Percentiles rank a stretch among this genome's conserved stretches.
These are phyloP conservation scores for Fusarium sp. DNA, from an alignment of 2,329 filamentous ascomycete species.

Conservation along the genomic window DNA sequence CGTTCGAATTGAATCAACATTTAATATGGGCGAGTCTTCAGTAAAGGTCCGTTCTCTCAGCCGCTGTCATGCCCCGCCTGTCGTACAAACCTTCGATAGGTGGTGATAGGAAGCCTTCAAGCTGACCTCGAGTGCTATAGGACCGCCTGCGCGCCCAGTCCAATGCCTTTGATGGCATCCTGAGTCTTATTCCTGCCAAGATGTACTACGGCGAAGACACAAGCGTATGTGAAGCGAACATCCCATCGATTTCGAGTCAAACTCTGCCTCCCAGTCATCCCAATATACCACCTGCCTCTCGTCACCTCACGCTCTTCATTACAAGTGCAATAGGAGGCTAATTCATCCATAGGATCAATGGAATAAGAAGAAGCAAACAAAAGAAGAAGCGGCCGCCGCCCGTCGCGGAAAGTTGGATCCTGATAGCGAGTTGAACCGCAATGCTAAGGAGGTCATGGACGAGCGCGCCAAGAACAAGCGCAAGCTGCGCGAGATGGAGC, in stretches of 20 bases:
- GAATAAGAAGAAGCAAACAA: constrained; percentile 93
- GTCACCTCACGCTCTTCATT: not conserved
- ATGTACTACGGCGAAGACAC: constrained; percentile 90
- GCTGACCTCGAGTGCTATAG: constrained; percentile 50
- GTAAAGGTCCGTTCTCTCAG: constrained; percentile 57
- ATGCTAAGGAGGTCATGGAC: constrained; percentile 92
- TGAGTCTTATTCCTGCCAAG: constrained; percentile 90
- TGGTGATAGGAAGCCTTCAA: constrained; percentile 28
- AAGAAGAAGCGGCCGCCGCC: constrained; percentile 83
- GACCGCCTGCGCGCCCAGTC: constrained; percentile 69
- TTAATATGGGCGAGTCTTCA: constrained; percentile 57
- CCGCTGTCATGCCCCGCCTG: constrained; percentile 45
- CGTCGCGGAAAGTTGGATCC: constrained; percentile 92
- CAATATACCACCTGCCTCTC: constrained; percentile 4
- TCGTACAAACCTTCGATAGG: constrained; percentile 9
- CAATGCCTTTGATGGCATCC: constrained; percentile 84
- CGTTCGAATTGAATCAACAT: not conserved
- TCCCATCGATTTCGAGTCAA: not conserved
- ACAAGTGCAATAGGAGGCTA: constrained; percentile 21
- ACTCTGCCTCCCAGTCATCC: constrained; percentile 10
- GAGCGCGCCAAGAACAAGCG: constrained; percentile 81
- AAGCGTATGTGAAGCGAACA: constrained; percentile 69
- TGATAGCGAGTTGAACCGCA: constrained; percentile 81
- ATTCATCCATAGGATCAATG: constrained; percentile 79
- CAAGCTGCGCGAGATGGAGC: constrained; percentile 74